phyloP scores from a whole-genome alignment of 306 rosid genomes.

The Quercus glauca region DNA sequence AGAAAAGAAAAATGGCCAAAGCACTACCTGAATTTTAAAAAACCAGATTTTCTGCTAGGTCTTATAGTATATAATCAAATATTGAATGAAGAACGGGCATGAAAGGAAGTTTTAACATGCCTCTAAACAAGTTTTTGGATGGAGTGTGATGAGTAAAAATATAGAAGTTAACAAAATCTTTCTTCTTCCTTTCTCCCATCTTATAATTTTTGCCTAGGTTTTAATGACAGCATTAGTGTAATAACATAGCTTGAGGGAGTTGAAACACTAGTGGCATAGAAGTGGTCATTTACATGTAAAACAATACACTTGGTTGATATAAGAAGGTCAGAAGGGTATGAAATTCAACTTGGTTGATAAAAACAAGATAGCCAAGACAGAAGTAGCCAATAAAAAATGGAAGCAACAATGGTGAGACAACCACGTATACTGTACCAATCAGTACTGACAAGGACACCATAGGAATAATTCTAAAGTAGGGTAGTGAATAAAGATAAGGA shows the following conservation, averaged over 20 bases:
- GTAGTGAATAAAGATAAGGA: constrained; percentile 75
- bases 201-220: not conserved
- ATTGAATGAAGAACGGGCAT: not conserved
- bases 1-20: not conserved
- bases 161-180: not conserved
- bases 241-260: not conserved
- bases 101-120: not conserved
- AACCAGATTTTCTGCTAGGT: not conserved
- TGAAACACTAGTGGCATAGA: not conserved
- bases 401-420: constrained; percentile 76
- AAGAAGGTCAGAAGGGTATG: not conserved
- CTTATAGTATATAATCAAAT: not conserved
- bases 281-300: not conserved
- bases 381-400: constrained; percentile 86
- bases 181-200: not conserved
- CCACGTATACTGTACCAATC: constrained; percentile 81
- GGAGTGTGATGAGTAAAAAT: not conserved
- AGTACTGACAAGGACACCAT: constrained; percentile 64
- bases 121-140: not conserved
- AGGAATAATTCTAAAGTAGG: constrained; percentile 74
- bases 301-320: constrained; percentile 30
- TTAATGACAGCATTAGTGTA: not conserved
- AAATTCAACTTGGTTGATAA: constrained; percentile 46
- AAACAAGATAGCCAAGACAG: constrained; percentile 82
- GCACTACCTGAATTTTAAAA: not conserved